Evolutionary conservation across 148 eudicot species (phyloP).

Genomic region (Rhododendron ferrugineum): DNA sequence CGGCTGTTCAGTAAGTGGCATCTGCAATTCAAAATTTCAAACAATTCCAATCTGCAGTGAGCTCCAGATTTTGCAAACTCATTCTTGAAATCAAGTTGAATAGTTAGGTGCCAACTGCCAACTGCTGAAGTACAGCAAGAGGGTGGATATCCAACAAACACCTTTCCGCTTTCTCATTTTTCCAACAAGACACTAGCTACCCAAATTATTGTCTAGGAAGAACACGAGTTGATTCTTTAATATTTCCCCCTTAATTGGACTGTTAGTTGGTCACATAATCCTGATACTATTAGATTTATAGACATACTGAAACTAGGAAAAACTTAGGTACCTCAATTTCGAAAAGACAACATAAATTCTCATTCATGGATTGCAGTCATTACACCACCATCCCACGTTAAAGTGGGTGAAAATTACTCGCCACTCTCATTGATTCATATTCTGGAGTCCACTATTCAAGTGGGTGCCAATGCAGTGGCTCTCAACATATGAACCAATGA

Average conservation of each 20-base stretch:
- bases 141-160: neutral
- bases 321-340: neutral
- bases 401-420: neutral
- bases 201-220: neutral
- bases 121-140: neutral
- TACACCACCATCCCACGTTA: neutral
- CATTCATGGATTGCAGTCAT: neutral
- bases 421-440: neutral
- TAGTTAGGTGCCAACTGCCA: neutral
- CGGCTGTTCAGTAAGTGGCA: constrained; percentile 18
- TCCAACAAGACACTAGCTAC: neutral
- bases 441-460: neutral
- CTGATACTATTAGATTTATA: neutral
- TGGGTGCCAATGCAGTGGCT: neutral
- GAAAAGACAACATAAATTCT: neutral
- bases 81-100: neutral
- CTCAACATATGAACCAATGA: neutral
- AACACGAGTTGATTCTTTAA: neutral
- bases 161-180: neutral
- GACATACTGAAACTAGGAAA: neutral
- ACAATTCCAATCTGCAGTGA: constrained; percentile 3
- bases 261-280: neutral
- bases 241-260: neutral
- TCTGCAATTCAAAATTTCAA: constrained; percentile 29
- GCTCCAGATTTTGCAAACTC: neutral